A percentile compares a stretch with the other conserved stretches of the same genome.
These are phyloP conservation scores for Cladosporium halotolerans DNA, from an alignment of 2,329 filamentous ascomycete genomes.

Conservation along the genomic window DNA sequence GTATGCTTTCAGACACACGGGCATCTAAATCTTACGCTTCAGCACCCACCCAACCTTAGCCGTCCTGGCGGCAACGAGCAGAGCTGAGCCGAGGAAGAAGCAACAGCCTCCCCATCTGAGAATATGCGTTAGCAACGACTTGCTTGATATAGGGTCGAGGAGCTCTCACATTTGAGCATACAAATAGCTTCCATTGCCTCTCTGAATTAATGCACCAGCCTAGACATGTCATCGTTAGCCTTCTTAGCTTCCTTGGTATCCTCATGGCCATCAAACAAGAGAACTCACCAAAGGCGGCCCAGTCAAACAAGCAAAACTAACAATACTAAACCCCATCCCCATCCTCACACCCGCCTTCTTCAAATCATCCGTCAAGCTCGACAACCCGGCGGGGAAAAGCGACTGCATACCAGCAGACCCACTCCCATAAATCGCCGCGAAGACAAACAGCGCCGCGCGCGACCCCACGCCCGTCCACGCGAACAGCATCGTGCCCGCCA, in stretches of 20 bases:
- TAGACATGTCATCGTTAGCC: neutral
- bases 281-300: constrained; percentile 29
- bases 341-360: constrained; percentile 42
- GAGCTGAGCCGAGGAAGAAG: constrained; percentile 22
- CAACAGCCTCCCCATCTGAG: constrained; percentile 33
- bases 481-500: constrained; percentile 46
- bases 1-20: no score
- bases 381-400: constrained; percentile 39
- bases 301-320: constrained; percentile 40
- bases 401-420: constrained; percentile 41
- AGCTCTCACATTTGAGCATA: constrained; percentile 35
- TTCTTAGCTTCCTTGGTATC: no score
- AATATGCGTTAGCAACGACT: neutral
- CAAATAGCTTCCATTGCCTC: constrained; percentile 36
- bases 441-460: constrained; percentile 35
- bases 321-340: constrained; percentile 43
- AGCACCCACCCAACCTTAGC: constrained; percentile 25
- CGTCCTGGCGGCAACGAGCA: constrained; percentile 25
- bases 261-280: no score
- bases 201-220: constrained; percentile 41
- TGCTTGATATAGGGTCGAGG: neutral
- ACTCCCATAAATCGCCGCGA: constrained; percentile 41
- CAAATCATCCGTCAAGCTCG: constrained; percentile 41
- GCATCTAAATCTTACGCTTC: constrained; percentile 20
- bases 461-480: constrained; percentile 50